phyloP scores from a whole-genome alignment of 1,284 basidiomycete genomes.

The Meripilus lineatus region DNA sequence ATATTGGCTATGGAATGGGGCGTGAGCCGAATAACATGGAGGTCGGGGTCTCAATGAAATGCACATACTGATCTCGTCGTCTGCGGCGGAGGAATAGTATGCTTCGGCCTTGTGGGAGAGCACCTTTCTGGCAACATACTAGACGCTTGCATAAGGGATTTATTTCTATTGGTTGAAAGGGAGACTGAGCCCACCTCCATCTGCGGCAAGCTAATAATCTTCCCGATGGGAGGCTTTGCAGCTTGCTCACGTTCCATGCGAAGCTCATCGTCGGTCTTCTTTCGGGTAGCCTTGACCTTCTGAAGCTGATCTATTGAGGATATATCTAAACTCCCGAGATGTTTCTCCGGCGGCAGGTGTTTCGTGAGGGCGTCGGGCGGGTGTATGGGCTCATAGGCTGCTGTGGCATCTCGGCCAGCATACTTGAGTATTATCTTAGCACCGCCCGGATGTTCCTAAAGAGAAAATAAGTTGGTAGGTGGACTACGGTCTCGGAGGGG shows the following conservation, averaged over 20 bases:
- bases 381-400: conserved; percentile 70
- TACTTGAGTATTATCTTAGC: conserved; percentile 73
- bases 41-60: conserved; percentile 7
- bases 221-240: conserved; percentile 57
- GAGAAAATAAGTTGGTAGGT: conserved; percentile 1
- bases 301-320: conserved; percentile 42
- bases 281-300: conserved; percentile 34
- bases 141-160: background rate
- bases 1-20: conserved; percentile 38
- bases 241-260: conserved; percentile 60
- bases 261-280: conserved; percentile 66
- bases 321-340: conserved; percentile 65
- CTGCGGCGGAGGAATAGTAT: conserved; percentile 80
- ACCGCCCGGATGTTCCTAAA: conserved; percentile 80
- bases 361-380: conserved; percentile 67
- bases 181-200: conserved; percentile 55
- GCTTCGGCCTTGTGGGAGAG: conserved; percentile 71
- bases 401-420: conserved; percentile 75
- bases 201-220: conserved; percentile 71
- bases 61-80: conserved; percentile 75
- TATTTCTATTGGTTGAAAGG: background rate
- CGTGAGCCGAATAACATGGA: conserved; percentile 5
- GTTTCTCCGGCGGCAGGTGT: conserved; percentile 59
- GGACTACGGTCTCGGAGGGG: background rate
- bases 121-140: conserved; percentile 38